These are phyloP conservation scores for Yamadazyma sp. DNA, from an alignment of 1,139 yeast species.

Conservation along the genomic window DNA sequence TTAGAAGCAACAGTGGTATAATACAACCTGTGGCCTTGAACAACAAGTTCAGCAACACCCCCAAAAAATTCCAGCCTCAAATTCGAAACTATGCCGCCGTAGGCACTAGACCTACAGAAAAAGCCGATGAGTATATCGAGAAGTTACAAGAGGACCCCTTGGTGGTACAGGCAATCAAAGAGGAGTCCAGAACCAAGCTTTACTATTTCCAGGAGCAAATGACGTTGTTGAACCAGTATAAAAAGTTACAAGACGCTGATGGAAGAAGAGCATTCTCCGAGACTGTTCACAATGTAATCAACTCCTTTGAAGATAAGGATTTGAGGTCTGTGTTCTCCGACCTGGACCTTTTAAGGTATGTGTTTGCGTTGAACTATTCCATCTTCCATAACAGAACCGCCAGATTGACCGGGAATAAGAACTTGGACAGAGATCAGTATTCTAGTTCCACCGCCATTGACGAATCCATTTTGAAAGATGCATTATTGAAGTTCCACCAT, in stretches of 20 bases:
- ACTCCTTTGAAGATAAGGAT: conserved; percentile 29
- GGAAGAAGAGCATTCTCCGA: conserved; percentile 22
- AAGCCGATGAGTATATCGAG: conserved; percentile 13
- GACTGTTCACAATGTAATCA: conserved; percentile 22
- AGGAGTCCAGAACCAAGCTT: conserved; percentile 23
- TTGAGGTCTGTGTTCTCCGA: conserved; percentile 25
- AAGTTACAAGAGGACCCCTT: conserved; percentile 25
- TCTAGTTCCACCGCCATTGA: conserved; percentile 25
- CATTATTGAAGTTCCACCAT: conserved; percentile 36
- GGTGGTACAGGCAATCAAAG: conserved; percentile 20
- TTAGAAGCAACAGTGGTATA: conserved; percentile 32
- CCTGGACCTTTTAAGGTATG: conserved; percentile 28
- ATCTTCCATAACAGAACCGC: conserved; percentile 31
- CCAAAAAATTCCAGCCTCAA: neutral
- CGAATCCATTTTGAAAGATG: conserved; percentile 32
- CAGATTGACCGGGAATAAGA: conserved; percentile 32
- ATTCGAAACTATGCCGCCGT: conserved; percentile 2
- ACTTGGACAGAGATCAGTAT: conserved; percentile 43
- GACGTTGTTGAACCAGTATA: conserved; percentile 23
- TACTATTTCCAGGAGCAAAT: conserved; percentile 28
- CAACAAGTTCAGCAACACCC: conserved; percentile 1
- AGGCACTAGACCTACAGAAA: conserved; percentile 2
- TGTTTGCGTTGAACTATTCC: conserved; percentile 27
- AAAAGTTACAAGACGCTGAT: conserved; percentile 18
- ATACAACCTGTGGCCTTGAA: conserved; percentile 9